A percentile compares a stretch with the other conserved stretches of the same genome.
Evolutionary conservation across 78 protist species (phyloP).

Genomic region (Paulinella micropora): DNA sequence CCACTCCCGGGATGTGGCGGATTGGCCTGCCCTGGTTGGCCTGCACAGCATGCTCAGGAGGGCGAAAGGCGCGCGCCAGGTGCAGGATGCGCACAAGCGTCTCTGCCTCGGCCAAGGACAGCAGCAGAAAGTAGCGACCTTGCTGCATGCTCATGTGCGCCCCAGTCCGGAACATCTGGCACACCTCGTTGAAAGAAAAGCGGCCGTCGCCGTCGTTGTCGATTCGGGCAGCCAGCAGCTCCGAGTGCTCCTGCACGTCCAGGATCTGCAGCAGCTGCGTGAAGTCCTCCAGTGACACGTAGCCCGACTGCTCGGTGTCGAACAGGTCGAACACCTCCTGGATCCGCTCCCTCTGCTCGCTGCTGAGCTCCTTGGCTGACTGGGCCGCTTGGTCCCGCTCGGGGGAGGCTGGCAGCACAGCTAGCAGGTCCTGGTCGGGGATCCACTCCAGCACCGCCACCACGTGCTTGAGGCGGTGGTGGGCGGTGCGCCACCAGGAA

Average conservation of each 20-base stretch:
- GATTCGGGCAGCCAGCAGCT: background rate
- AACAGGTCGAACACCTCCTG: background rate
- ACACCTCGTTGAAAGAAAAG: background rate
- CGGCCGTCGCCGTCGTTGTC: background rate
- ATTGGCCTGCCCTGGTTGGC: too few relatives aligned
- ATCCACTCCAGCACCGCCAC: conserved; percentile 34
- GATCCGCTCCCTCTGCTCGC: background rate
- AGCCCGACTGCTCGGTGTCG: background rate
- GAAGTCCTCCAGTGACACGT: background rate
- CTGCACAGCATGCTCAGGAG: too few relatives aligned
- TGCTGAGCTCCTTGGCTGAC: background rate
- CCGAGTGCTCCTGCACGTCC: background rate
- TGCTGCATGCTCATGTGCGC: background rate
- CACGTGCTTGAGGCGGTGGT: conserved; percentile 40
- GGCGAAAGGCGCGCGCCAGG: too few relatives aligned
- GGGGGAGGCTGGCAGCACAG: background rate
- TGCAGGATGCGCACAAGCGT: conserved; percentile 17
- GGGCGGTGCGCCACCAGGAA: conserved; percentile 31
- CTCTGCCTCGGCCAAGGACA: conserved; percentile 53
- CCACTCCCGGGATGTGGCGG: too few relatives aligned
- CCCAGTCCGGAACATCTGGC: background rate
- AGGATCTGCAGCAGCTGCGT: too few relatives aligned
- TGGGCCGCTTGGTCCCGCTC: background rate
- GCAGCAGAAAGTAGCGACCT: conserved; percentile 18
- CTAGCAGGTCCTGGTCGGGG: too few relatives aligned